phyloP scores from a whole-genome alignment of 305 asterid species.

The Rubia peregrina region DNA sequence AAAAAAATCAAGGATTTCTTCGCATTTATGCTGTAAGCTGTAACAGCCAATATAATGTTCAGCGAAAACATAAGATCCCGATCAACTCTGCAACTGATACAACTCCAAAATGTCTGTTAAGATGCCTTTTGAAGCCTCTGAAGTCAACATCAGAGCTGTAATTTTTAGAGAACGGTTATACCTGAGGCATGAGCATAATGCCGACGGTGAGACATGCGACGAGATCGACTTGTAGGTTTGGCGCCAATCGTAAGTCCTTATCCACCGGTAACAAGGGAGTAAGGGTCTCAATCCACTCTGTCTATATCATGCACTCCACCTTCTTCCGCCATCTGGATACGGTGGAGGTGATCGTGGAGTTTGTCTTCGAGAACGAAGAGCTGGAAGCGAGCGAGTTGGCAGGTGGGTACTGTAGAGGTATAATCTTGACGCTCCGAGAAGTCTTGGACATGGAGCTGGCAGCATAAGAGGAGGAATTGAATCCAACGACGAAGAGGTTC shows the following conservation, averaged over 20 bases:
- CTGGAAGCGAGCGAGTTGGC: slow-evolving; percentile 25
- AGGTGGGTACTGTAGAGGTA: slow-evolving; percentile 71
- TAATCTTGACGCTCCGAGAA: slow-evolving; percentile 52
- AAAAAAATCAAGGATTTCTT: too few relatives aligned
- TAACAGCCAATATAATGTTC: too few relatives aligned
- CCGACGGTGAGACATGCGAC: too few relatives aligned
- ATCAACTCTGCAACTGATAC: too few relatives aligned
- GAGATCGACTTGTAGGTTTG: slow-evolving; percentile 84
- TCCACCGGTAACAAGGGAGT: slow-evolving; percentile 97
- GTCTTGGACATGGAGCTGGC: slow-evolving; percentile 13
- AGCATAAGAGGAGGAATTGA: slow-evolving; percentile 10
- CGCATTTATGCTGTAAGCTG: too few relatives aligned
- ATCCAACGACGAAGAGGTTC: slow-evolving; percentile 29
- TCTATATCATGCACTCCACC: slow-evolving; percentile 52
- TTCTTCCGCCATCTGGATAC: slow-evolving; percentile 51
- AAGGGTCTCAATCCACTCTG: slow-evolving; percentile 74
- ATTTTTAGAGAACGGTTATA: too few relatives aligned
- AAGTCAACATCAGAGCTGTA: too few relatives aligned
- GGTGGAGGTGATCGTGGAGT: slow-evolving; percentile 9
- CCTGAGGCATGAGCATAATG: too few relatives aligned
- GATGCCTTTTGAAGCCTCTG: too few relatives aligned
- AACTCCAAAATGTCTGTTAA: too few relatives aligned
- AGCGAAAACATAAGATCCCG: too few relatives aligned
- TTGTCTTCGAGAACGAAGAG: slow-evolving; percentile 23
- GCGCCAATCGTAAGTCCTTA: slow-evolving; percentile 74